phyloP scores from a whole-genome alignment of 345 rosid genomes.

The Clarkia xantiana region DNA sequence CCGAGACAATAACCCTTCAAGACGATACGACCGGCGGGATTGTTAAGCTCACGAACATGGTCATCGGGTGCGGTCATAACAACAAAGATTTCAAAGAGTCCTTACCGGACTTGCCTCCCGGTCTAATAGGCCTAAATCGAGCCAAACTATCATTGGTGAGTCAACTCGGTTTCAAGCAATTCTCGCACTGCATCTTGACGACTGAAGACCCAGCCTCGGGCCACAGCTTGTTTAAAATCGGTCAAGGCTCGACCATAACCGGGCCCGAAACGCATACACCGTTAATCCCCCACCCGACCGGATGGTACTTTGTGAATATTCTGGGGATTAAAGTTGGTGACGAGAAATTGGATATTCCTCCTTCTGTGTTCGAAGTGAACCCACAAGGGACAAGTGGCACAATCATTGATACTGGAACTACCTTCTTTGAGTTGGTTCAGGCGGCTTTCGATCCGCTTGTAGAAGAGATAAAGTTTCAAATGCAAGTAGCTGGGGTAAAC shows the following conservation, averaged over 20 bases:
- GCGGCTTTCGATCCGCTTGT: not conserved
- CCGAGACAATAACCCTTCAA: conserved; percentile 5
- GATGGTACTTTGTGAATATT: not conserved
- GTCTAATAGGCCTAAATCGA: conserved; percentile 3
- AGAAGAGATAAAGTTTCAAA: not conserved
- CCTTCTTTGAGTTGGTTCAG: not conserved
- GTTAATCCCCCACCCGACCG: too few relatives aligned
- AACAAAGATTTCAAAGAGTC: not conserved
- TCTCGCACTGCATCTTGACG: conserved; percentile 2
- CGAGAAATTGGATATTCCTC: not conserved
- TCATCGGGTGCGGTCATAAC: conserved; percentile 9
- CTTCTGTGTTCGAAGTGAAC: not conserved
- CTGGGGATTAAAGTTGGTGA: not conserved
- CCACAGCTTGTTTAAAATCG: conserved; percentile 3
- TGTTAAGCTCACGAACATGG: not conserved
- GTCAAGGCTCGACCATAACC: not conserved
- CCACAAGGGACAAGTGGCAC: not conserved
- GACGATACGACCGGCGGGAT: not conserved
- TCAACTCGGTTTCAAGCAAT: not conserved
- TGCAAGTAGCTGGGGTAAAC: not conserved
- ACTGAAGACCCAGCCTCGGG: not conserved
- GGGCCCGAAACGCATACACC: not conserved
- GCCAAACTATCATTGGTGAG: not conserved
- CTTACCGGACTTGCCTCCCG: not conserved
- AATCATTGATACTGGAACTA: not conserved